phyloP scores from a whole-genome alignment of 169 alveolate species.

The Eimeria tenella region DNA sequence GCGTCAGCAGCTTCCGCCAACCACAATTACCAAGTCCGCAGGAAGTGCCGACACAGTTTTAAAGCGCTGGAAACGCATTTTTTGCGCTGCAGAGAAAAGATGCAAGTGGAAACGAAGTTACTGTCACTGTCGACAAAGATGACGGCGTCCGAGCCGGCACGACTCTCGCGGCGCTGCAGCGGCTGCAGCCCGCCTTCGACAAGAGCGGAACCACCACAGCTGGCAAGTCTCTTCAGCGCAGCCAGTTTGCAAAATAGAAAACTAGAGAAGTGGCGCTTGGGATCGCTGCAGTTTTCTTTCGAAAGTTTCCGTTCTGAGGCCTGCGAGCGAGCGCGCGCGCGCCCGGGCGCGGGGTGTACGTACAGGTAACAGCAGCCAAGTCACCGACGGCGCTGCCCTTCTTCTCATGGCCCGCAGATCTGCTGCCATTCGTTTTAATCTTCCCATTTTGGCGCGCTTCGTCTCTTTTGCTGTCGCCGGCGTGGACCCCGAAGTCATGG shows the following conservation, averaged over 20 bases:
- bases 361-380: constrained; percentile 90
- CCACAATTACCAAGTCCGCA: not conserved
- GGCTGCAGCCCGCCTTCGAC: constrained; percentile 93
- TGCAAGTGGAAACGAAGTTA: constrained; percentile 83
- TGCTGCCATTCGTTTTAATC: constrained; percentile 88
- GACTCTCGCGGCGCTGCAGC: constrained; percentile 86
- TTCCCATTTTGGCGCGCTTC: constrained; percentile 90
- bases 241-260: too few species aligned
- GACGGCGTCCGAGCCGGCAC: constrained; percentile 93
- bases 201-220: constrained; percentile 95
- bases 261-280: too few species aligned
- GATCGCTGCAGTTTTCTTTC: too few species aligned
- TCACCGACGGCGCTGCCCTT: constrained; percentile 96
- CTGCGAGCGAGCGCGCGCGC: too few species aligned
- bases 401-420: constrained; percentile 91
- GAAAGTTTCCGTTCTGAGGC: too few species aligned
- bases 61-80: not conserved
- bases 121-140: constrained; percentile 87
- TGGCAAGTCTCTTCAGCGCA: too few species aligned
- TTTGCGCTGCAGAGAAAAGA: constrained; percentile 10
- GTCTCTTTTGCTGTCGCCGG: constrained; percentile 93
- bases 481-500: constrained; percentile 95
- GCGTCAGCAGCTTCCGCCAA: not conserved
- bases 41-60: not conserved
- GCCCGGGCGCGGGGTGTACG: too few species aligned